These are phyloP conservation scores for Styphnolobium japonicum DNA, from an alignment of 306 rosid genomes.

Conservation along the genomic window DNA sequence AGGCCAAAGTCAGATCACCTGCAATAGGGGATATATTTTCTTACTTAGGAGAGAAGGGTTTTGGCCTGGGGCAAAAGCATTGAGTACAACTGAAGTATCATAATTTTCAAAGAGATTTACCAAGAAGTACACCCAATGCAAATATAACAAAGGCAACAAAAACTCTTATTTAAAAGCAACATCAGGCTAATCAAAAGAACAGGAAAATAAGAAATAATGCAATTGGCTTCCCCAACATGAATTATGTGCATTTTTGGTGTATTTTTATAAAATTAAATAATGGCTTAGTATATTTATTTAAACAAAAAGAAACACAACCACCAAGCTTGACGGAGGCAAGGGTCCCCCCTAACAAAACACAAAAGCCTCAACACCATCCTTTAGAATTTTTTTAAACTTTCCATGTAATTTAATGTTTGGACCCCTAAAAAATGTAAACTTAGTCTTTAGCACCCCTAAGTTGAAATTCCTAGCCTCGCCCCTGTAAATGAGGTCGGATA, in stretches of 20 bases:
- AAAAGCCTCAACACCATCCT: background rate
- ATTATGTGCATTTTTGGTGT: background rate
- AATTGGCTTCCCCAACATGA: background rate
- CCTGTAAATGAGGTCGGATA: background rate
- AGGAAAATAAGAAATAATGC: background rate
- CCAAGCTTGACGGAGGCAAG: no score
- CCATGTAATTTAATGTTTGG: no score
- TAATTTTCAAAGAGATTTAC: no score
- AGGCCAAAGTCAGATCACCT: conserved; percentile 44
- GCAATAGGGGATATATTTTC: conserved; percentile 33
- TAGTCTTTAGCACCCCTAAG: no score
- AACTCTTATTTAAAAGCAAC: background rate
- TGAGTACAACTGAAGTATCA: no score
- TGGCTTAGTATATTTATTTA: no score
- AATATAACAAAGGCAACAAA: background rate
- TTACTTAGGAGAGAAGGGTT: no score
- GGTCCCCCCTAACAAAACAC: no score
- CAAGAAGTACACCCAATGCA: no score
- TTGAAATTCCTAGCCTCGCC: background rate
- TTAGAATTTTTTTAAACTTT: background rate
- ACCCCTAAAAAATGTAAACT: background rate
- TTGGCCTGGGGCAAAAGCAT: no score
- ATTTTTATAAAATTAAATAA: background rate
- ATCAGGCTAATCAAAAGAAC: background rate
- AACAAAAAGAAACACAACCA: no score